Evolutionary conservation across 2,329 filamentous ascomycete genomes (phyloP), one percentile per base, ranked within the genome.

Genomic region (Coniochaeta ligniaria): DNA sequence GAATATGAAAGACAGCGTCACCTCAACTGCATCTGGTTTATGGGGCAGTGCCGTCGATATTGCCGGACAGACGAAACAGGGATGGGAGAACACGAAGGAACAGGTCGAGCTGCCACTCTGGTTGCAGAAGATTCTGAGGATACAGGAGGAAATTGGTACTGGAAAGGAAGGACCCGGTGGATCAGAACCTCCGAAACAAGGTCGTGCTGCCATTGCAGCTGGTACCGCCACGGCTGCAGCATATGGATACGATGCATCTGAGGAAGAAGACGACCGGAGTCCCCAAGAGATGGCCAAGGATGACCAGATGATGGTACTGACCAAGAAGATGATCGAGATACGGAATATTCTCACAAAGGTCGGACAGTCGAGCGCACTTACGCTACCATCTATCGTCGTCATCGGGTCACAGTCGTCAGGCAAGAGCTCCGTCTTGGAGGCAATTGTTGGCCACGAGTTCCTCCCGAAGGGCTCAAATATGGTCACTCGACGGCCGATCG

Each of bases 321-420:
- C 96, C 1, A 94, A 95, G 78, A 98, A 98, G 78, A 99, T 99
- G 95, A 99, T 99, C 70, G 95, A 99, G 78, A 98, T 99, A 61
- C 83, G 96, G 66, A 93, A 88, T 66, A 91, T 99, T 60, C 81
- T 99, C 26, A 90, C 96, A 70, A 91, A 88, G 28, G 90, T 99
- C 55, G 96, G 93, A 36, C 94, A 99, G 77, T 96, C 93, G 0
- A 92, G 89, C 65, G 86, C 91, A 3, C 79, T 99, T 64, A 94
- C 90, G 1, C 78, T 99, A 24, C 95, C 95, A 0, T 98, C 96
- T 0, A 99, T 99, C 61, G 95, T 99, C n/a, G 95, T 99, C 41
- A 97, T 99, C 67, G 95, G 95, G 26, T 99, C 95, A 2, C 95
- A 99, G 72, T 99, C 95, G 0, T 98, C 95, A 0, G 95, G 95